Base-by-base conservation (phyloP, 169 alveolate species). In the Plasmodium berghei region DNA sequence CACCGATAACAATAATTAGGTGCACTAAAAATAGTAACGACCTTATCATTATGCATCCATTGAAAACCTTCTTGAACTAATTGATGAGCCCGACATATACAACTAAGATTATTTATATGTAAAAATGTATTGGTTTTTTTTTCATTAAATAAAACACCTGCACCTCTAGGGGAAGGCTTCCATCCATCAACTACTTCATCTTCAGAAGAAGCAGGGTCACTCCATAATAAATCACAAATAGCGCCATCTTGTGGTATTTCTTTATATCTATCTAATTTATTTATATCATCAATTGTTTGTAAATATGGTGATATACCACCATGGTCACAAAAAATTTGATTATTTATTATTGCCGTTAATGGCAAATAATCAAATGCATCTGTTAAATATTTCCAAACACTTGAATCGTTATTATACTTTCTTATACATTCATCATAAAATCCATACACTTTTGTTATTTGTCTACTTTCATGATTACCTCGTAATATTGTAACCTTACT, bases 241-340 rank as follows among this genome's bases (percentile, higher is more conserved):
- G 99, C 98, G 4, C 99, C 99, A 72, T 97, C 99, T 91, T 97
- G 99, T 0, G 99, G 99, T 1, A 98, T 98, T 90, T 97, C 99
- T 34, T 92, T 69, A 61, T 56, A 94, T 90, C 95, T 34, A 70
- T 94, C 93, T 48, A 97, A 87, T 52, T 95, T 86, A 71, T 97
- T 92, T 1, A 98, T 96, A 46, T 98, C 98, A 75, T 98, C 99
- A 45, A 98, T 91, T 6, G 98, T 94, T 46, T 94, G 95, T 55
- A 98, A 94, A 22, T 96, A 94, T 8, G 99, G 99, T 12, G 99
- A 97, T 62, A 98, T 93, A 5, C 99, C 99, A 0, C 99, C 99
- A 95, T 98, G 99, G 46, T 97, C 97, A 93, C 99, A 98, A 90
- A 97, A 98, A 18, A 98, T 95, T 72, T 94, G 90, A 22, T 95